Evolutionary conservation across 352 stramenopile genomes (phyloP).

Genomic region (Globisporangium sylvaticum): DNA sequence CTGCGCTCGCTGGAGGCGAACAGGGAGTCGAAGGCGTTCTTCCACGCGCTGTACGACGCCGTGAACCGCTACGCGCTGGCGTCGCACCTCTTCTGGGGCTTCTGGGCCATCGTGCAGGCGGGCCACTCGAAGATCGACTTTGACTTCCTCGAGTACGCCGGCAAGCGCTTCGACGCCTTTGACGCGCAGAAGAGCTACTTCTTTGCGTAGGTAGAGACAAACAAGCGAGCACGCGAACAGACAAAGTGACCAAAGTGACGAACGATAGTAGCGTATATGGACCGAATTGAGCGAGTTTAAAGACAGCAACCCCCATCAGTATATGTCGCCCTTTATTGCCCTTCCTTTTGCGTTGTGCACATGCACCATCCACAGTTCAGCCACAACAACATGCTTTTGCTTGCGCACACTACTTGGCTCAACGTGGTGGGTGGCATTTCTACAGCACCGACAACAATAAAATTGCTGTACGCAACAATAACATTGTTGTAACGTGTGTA

Average conservation of each 20-base stretch:
- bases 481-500: background rate
- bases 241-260: background rate
- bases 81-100: slow-evolving; percentile 92
- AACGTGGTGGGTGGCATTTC: background rate
- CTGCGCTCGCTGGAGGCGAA: slow-evolving; percentile 61
- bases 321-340: slow-evolving; percentile 6
- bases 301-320: slow-evolving; percentile 4
- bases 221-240: background rate
- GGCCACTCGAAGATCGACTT: slow-evolving; percentile 89
- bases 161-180: slow-evolving; percentile 80
- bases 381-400: background rate
- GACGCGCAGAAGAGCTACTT: slow-evolving; percentile 71
- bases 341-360: background rate
- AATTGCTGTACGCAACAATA: background rate
- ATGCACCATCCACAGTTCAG: background rate
- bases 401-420: background rate
- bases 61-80: slow-evolving; percentile 88
- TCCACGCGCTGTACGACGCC: slow-evolving; percentile 75
- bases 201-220: slow-evolving; percentile 17
- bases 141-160: slow-evolving; percentile 85
- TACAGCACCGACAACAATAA: background rate
- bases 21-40: slow-evolving; percentile 78
- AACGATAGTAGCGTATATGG: slow-evolving; percentile 5
- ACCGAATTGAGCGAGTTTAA: background rate
- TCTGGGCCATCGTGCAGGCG: slow-evolving; percentile 92